Percentiles rank a stretch among this genome's conserved stretches.
Conservation (phyloP, 2,329 filamentous ascomycete species). For the Aspergillus proliferans region DNA sequence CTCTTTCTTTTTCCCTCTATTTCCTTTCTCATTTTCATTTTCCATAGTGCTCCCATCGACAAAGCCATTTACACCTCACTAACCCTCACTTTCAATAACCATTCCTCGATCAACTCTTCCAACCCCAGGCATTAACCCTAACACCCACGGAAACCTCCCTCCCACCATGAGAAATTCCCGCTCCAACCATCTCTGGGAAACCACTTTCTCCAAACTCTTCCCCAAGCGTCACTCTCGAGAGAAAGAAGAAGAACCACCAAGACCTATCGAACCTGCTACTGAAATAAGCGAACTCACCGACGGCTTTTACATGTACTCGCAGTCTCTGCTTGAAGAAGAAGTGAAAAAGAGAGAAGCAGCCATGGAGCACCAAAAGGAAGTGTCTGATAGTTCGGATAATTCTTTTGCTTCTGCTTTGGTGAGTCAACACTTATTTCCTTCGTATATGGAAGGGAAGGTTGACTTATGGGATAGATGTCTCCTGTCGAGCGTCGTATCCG, state of each 20-base stretch:
- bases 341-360: slow-evolving; percentile 1
- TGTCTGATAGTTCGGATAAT: slow-evolving; percentile 11
- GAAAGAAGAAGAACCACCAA: neutral
- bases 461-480: slow-evolving; percentile 8
- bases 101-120: neutral
- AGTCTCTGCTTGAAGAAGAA: slow-evolving; percentile 10
- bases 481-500: slow-evolving; percentile 13
- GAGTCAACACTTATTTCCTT: slow-evolving; percentile 1
- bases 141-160: neutral
- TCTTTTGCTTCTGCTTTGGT: slow-evolving; percentile 16
- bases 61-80: neutral
- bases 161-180: slow-evolving; percentile 2
- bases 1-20: neutral
- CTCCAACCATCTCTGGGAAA: slow-evolving; percentile 11
- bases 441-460: neutral
- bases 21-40: neutral
- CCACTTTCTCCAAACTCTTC: slow-evolving; percentile 12
- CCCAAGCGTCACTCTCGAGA: slow-evolving; percentile 6
- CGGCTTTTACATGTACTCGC: slow-evolving; percentile 20
- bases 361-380: slow-evolving; percentile 1
- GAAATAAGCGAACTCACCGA: slow-evolving; percentile 11
- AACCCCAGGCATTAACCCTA: neutral
- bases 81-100: neutral
- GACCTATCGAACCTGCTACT: slow-evolving; percentile 1
- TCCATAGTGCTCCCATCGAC: neutral